Percentiles rank a stretch among this genome's conserved stretches.
Conservation (phyloP, 2,329 filamentous ascomycete genomes). For the Fonsecaea monophora region DNA sequence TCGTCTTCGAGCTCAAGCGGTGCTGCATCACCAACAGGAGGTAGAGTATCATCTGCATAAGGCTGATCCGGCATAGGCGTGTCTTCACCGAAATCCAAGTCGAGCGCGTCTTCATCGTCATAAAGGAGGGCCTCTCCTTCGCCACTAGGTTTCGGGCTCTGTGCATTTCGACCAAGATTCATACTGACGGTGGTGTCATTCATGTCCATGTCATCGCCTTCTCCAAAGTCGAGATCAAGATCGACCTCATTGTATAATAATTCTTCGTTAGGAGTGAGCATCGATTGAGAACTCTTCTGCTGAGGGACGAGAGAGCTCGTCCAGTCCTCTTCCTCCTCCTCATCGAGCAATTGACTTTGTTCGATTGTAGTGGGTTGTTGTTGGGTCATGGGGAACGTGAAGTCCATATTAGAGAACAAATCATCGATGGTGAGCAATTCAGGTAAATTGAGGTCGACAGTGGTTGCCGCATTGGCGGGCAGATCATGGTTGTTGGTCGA, state of each 20-base stretch:
- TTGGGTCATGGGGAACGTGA: slow-evolving; percentile 80
- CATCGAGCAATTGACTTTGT: slow-evolving; percentile 39
- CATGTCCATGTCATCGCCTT: slow-evolving; percentile 69
- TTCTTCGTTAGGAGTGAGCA: slow-evolving; percentile 57
- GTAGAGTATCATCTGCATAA: slow-evolving; percentile 61
- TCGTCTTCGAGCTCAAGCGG: slow-evolving; percentile 51
- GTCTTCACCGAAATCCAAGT: slow-evolving; percentile 58
- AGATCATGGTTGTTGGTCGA: slow-evolving; percentile 94
- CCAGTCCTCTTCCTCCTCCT: slow-evolving; percentile 54
- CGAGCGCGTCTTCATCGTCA: slow-evolving; percentile 58
- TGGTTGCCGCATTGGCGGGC: slow-evolving; percentile 79
- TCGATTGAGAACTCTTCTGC: slow-evolving; percentile 65
- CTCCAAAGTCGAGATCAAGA: slow-evolving; percentile 75
- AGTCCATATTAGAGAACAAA: slow-evolving; percentile 81
- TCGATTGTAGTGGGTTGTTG: slow-evolving; percentile 55
- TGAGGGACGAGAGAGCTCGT: slow-evolving; percentile 78
- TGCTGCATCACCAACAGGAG: slow-evolving; percentile 61
- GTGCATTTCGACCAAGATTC: slow-evolving; percentile 88
- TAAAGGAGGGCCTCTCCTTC: slow-evolving; percentile 65
- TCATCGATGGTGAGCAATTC: slow-evolving; percentile 94
- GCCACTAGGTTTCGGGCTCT: slow-evolving; percentile 69
- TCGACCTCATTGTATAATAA: slow-evolving; percentile 67
- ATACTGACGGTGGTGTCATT: slow-evolving; percentile 72
- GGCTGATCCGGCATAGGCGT: slow-evolving; percentile 50
- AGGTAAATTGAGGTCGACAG: slow-evolving; percentile 84